A percentile compares a stretch with the other conserved stretches of the same genome.
Evolutionary conservation across 257 asterid species (phyloP).

Genomic region (Ocimum tenuiflorum): DNA sequence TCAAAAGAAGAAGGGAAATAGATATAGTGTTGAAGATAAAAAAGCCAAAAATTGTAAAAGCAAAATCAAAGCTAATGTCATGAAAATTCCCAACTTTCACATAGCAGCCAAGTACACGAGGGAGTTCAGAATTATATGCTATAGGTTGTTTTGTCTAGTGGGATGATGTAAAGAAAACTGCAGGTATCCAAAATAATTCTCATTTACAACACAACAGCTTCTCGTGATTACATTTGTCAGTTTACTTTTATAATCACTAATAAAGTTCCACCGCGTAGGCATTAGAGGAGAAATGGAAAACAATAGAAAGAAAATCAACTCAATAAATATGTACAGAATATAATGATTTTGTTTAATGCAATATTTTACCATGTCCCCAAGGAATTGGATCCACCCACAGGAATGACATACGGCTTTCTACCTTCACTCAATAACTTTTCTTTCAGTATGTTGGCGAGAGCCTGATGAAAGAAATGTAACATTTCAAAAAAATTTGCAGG

Average conservation of each 20-base stretch:
- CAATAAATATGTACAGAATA: background rate
- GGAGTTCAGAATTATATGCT: too few species aligned
- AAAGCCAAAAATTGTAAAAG: too few species aligned
- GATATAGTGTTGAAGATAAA: too few species aligned
- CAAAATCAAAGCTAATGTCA: too few species aligned
- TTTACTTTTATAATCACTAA: background rate
- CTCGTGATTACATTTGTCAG: background rate
- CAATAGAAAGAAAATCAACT: background rate
- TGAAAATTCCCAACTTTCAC: too few species aligned
- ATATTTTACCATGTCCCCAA: constrained; percentile 82
- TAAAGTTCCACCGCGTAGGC: background rate
- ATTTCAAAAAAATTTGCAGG: too few species aligned
- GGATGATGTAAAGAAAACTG: background rate
- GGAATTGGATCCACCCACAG: constrained; percentile 96
- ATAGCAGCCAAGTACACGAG: too few species aligned
- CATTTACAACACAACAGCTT: too few species aligned
- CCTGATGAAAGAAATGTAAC: constrained; percentile 43
- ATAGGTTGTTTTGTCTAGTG: background rate
- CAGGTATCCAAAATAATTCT: background rate
- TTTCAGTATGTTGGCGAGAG: constrained; percentile 67
- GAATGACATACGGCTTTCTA: constrained; percentile 86
- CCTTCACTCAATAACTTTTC: constrained; percentile 75
- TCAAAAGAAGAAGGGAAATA: too few species aligned
- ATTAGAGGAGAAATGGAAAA: background rate
- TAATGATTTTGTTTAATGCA: background rate